phyloP scores from a whole-genome alignment of 306 rosid genomes.

The Quercus ilex region DNA sequence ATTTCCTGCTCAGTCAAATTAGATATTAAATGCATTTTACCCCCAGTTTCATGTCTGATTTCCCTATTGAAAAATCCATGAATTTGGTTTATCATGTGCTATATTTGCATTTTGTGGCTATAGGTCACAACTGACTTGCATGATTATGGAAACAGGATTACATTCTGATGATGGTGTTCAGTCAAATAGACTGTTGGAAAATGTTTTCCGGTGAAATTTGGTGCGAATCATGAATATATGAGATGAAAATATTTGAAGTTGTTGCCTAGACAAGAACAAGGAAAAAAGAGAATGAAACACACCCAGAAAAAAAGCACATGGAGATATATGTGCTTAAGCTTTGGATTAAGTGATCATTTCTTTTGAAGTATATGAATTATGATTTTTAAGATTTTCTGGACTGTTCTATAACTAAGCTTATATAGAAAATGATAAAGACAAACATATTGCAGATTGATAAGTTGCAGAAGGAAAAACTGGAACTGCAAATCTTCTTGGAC shows the following conservation, averaged over 20 bases:
- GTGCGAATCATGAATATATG: neutral
- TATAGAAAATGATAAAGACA: slow-evolving; percentile 23
- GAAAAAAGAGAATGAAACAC: neutral
- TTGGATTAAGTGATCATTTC: neutral
- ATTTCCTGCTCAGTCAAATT: neutral
- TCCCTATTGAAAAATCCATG: neutral
- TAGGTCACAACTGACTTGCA: neutral
- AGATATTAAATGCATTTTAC: neutral
- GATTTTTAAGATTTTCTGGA: neutral
- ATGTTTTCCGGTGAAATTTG: neutral
- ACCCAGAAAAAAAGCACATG: neutral
- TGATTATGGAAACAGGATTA: neutral
- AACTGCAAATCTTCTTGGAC: slow-evolving; percentile 65
- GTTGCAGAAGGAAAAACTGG: slow-evolving; percentile 66
- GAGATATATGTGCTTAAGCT: neutral
- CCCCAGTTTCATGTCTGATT: neutral
- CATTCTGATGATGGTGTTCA: neutral
- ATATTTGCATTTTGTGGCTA: neutral
- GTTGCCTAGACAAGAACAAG: neutral
- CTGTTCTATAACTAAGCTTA: slow-evolving; percentile 10
- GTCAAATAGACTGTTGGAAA: neutral
- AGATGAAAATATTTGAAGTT: neutral
- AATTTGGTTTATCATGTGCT: neutral
- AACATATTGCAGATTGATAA: slow-evolving; percentile 60
- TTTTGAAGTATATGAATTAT: neutral